These are phyloP conservation scores for Phytophthora quininea DNA, from an alignment of 352 stramenopile genomes.

Conservation along the genomic window DNA sequence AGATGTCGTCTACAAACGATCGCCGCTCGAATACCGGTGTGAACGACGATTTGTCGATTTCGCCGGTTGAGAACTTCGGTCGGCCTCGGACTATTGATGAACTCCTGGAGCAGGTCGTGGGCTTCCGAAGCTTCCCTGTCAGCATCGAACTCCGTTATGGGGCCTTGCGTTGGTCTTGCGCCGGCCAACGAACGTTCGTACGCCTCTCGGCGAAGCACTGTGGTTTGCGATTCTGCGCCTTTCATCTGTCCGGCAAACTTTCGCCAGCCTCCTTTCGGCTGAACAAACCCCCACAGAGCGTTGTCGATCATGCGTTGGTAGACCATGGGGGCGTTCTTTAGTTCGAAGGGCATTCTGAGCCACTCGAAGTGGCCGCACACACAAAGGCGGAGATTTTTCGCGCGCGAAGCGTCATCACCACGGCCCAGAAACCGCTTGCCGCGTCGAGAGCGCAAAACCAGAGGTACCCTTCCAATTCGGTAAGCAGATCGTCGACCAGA, in stretches of 20 bases:
- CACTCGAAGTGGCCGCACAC: neutral
- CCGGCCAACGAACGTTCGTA: too few relatives aligned
- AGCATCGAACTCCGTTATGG: neutral
- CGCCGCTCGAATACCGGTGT: neutral
- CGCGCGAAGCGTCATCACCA: neutral
- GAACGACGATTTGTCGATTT: neutral
- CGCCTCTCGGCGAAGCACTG: neutral
- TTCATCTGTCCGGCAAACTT: neutral
- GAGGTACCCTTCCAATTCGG: neutral
- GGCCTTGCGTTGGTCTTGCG: too few relatives aligned
- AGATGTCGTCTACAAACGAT: constrained; percentile 7
- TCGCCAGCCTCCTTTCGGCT: neutral
- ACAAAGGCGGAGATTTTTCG: neutral
- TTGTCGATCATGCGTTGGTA: neutral
- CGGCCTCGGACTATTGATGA: neutral
- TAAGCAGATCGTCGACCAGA: neutral
- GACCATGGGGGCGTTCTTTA: neutral
- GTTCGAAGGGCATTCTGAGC: neutral
- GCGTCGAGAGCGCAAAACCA: neutral
- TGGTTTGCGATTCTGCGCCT: neutral
- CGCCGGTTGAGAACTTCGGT: neutral
- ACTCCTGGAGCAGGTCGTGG: neutral
- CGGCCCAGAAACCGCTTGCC: neutral
- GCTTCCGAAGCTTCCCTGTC: neutral
- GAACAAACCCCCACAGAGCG: neutral